Evolutionary conservation across 1,139 yeast genomes (phyloP), one percentile per base, ranked within the genome.

Genomic region (Yamadazyma dushanensis): DNA sequence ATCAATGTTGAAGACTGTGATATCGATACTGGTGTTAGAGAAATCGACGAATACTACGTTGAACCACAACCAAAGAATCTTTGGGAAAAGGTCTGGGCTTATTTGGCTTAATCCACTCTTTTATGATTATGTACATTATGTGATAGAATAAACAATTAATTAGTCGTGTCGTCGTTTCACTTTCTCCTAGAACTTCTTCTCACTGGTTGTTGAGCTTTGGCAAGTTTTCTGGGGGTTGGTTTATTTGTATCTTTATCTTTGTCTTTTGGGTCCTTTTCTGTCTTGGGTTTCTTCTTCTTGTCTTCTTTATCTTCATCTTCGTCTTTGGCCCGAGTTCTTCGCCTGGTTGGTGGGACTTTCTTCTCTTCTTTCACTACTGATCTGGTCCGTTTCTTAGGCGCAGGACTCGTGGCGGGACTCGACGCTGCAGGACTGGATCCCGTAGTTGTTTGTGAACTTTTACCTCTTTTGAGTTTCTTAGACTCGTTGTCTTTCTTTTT

Each of bases 11-110:
- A 73, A 32, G 78, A 80, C 33, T 73, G 81, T 49, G 85, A 79
- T 51, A 75, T 80, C 35, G 83, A 77, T 43, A 58, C 76, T 14
- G 84, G 82, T 37, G 79, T 79, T 43, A 68, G 82, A 51, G 78
- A 73, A 39, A 61, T 74, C 31, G 84, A 78, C 39, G 77, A 72
- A 18, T 63, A 66, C 15, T 74, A 78, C 72, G 69, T 58, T 18
- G 80, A 73, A 39, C 76, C 71, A 3, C 66, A 58, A 8, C 80
- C 80, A 34, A 69, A 57, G 41, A 73, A 65, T 39, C 35, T 71
- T 13, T 74, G 82, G 80, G 77, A 70, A 35, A 77, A 74, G 54
- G 59, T 77, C 53, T 77, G 82, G 81, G 59, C 40, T 16, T 21
- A 47, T 14, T 37, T 57, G 17, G 34, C 34, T 13, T 31, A 24